Base-by-base conservation (phyloP, 305 asterid species). In the Fraxinus albicans region DNA sequence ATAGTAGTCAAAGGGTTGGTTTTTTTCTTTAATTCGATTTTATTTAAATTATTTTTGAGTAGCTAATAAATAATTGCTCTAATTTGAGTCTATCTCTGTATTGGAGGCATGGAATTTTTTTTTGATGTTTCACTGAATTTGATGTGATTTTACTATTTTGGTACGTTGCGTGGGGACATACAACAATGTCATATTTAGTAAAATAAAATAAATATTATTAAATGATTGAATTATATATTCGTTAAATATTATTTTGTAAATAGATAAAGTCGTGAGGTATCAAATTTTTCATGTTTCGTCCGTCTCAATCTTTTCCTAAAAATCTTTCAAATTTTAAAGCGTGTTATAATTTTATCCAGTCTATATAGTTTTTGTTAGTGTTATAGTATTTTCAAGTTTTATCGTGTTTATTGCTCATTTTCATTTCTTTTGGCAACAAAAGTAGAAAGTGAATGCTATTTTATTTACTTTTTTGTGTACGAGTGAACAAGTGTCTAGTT, bases 11-110 rank as follows among this genome's bases (percentile, higher is more conserved):
- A 17, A 31, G 12, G 44, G 6, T 34, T 34, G 47, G 12, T 8
- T 70, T 7, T 72, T 34, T 72, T 0, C 23, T 70, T 72, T 33
- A 15, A 31, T 72, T 72, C 13, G 23, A 72, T 72, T 72, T 72
- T 72, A 15, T 17, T 17, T 33, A 31, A 33, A 29, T 10, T 72
- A 33, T 33, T 29, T 69, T 69, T 27, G 21, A 25, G 19, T 13
- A 27, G 75, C 75, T 67, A 67, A 67, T 67, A 67, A 70, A 70
- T 27, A 70, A 70, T 31, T 70, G 42, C 76, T 69, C 76, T 29
- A 70, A 70, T 65, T 65, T 65, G 40, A 31, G 21, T 27, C 75
- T 27, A 1, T 31, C 19, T 70, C 40, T 10, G 38, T 13, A 69
- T 31, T 15, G 40, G 76, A 31, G 40, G 42, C 23, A 12, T 70